phyloP scores from a whole-genome alignment of 2,329 filamentous ascomycete genomes.

The Nothomitra cinnamomea region DNA sequence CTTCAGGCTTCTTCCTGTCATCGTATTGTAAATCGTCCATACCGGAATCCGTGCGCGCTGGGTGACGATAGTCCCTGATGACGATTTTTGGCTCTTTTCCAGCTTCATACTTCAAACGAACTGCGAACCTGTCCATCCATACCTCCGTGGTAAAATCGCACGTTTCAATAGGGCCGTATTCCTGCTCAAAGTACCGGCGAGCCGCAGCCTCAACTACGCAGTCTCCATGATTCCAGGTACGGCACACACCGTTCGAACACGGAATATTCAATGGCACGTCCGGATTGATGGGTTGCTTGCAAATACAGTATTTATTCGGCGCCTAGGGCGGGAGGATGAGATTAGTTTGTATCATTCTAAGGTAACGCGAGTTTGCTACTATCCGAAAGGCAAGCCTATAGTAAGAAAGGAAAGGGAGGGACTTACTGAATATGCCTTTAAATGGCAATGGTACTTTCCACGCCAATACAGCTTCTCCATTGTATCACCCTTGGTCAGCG shows the following conservation, averaged over 20 bases:
- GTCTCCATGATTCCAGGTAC: slow-evolving; percentile 45
- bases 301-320: slow-evolving; percentile 32
- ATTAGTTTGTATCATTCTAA: background rate
- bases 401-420: slow-evolving; percentile 1
- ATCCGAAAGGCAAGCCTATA: background rate
- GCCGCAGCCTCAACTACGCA: slow-evolving; percentile 29
- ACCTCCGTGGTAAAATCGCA: no score
- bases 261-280: slow-evolving; percentile 42
- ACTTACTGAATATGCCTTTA: slow-evolving; percentile 40
- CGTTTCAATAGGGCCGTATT: no score
- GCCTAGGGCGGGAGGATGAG: background rate
- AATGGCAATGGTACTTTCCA: slow-evolving; percentile 42
- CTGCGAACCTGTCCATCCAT: no score
- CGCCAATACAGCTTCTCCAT: slow-evolving; percentile 45
- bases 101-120: no score
- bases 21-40: no score
- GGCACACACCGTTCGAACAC: slow-evolving; percentile 37
- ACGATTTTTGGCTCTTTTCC: no score
- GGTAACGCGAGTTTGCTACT: background rate
- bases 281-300: slow-evolving; percentile 42
- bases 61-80: no score
- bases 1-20: no score
- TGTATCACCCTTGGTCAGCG: slow-evolving; percentile 47
- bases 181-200: no score
- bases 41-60: no score